These are phyloP conservation scores for Trebouxia sp. DNA, from an alignment of 139 green algal species.

Conservation along the genomic window DNA sequence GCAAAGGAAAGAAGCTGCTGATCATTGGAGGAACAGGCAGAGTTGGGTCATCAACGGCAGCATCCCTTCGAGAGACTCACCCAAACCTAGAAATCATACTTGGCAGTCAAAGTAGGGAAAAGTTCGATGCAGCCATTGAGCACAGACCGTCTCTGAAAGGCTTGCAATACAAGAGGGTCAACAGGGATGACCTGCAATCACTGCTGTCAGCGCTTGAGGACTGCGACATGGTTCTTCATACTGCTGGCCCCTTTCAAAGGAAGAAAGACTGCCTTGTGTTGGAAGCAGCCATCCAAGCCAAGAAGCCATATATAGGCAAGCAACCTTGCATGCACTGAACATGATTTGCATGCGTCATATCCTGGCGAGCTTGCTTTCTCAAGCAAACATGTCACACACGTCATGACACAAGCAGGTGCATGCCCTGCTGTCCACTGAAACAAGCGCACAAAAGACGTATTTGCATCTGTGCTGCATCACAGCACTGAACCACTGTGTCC, in stretches of 20 bases:
- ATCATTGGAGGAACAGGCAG: conserved; percentile 57
- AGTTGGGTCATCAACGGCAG: conserved; percentile 80
- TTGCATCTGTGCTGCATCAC: no score
- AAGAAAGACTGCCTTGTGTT: conserved; percentile 68
- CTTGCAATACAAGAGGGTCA: conserved; percentile 46
- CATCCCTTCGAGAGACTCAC: conserved; percentile 60
- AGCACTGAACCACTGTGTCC: no score
- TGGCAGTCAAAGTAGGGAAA: conserved; percentile 46
- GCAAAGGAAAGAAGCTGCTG: conserved; percentile 24
- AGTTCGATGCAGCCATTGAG: conserved; percentile 53
- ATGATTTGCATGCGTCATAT: no score
- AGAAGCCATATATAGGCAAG: conserved; percentile 76
- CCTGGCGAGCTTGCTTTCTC: no score
- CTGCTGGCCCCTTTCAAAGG: conserved; percentile 85
- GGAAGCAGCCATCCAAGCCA: conserved; percentile 73
- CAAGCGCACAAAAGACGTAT: no score
- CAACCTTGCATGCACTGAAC: no score
- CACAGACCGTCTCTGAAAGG: conserved; percentile 61
- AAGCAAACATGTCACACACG: no score
- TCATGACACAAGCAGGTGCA: no score
- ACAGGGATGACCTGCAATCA: conserved; percentile 53
- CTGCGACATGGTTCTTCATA: conserved; percentile 29
- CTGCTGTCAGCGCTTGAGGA: conserved; percentile 29
- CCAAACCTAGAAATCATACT: conserved; percentile 59
- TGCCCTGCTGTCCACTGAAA: no score